These are phyloP conservation scores for Pythium phragmiticola DNA, from an alignment of 352 stramenopile species.

Conservation along the genomic window DNA sequence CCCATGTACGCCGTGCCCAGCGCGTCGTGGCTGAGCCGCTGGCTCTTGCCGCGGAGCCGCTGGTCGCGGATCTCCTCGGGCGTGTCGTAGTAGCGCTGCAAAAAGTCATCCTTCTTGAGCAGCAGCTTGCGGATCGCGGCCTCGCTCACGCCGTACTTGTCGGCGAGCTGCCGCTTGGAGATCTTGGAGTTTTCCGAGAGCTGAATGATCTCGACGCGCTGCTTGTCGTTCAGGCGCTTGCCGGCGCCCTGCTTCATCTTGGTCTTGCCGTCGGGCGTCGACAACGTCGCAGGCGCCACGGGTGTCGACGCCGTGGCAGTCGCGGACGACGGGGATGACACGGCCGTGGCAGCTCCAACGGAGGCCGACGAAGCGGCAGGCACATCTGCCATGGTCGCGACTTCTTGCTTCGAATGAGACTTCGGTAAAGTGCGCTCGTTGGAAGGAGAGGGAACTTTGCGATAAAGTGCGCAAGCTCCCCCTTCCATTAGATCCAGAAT, in stretches of 20 bases:
- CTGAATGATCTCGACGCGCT: slow-evolving; percentile 85
- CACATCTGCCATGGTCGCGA: slow-evolving; percentile 12
- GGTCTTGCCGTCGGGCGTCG: slow-evolving; percentile 34
- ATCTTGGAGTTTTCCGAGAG: slow-evolving; percentile 75
- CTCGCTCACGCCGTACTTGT: slow-evolving; percentile 78
- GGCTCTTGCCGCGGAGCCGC: slow-evolving; percentile 63
- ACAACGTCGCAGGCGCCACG: background rate
- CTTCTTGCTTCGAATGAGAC: background rate
- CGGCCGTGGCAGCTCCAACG: background rate
- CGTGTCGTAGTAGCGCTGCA: slow-evolving; percentile 79
- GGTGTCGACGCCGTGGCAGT: background rate
- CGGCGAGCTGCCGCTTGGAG: slow-evolving; percentile 73
- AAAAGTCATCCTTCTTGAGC: slow-evolving; percentile 79
- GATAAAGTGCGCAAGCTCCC: slow-evolving; percentile 17
- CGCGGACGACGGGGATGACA: background rate
- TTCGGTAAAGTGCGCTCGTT: slow-evolving; percentile 7
- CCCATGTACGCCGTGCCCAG: slow-evolving; percentile 21
- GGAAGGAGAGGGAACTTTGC: too few species aligned
- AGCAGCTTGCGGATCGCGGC: slow-evolving; percentile 78
- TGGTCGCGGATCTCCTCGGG: slow-evolving; percentile 74
- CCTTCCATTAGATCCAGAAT: slow-evolving; percentile 13
- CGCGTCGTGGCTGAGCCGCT: slow-evolving; percentile 30
- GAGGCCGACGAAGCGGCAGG: background rate
- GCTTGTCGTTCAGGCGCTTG: slow-evolving; percentile 78
- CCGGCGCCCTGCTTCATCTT: slow-evolving; percentile 65